Evolutionary conservation across 202 grass and related monocot species (phyloP), one percentile per base, ranked within the genome.

Genomic region (Digitaria exilis): DNA sequence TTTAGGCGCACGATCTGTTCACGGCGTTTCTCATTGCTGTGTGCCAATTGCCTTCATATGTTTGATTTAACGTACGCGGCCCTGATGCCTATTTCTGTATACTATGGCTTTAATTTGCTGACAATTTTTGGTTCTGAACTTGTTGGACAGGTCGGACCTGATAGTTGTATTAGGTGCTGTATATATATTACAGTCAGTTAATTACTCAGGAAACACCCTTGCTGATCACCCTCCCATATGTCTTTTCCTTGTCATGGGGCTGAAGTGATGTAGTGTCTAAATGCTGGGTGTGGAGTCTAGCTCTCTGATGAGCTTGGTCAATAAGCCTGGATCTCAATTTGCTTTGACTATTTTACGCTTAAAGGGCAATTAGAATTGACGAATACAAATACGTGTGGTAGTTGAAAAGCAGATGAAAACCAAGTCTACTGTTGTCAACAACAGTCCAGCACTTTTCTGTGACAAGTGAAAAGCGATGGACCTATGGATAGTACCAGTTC

Each of bases 391-490:
- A 64, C 1, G 7, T 77, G 75, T 58, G n/a, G 75, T 25, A 77
- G 75, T 77, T 77, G 75, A 77, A 63, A 62, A 77, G 75, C 17
- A 21, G 39, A 46, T 63, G 41, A 9, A 48, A 48, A 63, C 37
- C 5, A 16, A 26, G 44, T 46, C 55, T 21, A 15, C 15, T 29
- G 54, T 29, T 29, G 15, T 76, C 2, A 61, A 24, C n/a, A 39
- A 16, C 39, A 69, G 39, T 39, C 24, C 46, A 28, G 9, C 22
- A 18, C 6, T 63, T 31, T 17, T 42, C 28, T 26, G 22, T 70
- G 22, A 16, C 67, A 15, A 43, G 14, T 26, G 12, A 45, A 39
- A 25, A 28, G 37, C 28, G 41, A 46, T 24, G 6, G 67, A 17
- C 14, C 19, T 6, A 12, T 1, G 14, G 37, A 16, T 41, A 44